phyloP scores from a whole-genome alignment of 2,329 filamentous ascomycete species.

The Aspergillus pseudoviridinutans region DNA sequence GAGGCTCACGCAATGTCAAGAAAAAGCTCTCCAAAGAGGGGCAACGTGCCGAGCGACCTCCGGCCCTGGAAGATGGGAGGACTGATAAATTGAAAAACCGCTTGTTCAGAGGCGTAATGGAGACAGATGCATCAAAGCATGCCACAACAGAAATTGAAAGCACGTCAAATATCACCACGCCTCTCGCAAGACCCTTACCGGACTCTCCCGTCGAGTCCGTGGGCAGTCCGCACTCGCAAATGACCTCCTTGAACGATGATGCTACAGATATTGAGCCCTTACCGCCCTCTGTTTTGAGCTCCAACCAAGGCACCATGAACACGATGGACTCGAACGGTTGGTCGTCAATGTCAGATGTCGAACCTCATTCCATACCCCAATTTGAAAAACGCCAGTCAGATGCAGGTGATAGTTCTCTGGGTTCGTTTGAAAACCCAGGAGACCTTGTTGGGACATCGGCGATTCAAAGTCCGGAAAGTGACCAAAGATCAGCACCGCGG shows the following conservation, averaged over 20 bases:
- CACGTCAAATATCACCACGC: constrained; percentile 54
- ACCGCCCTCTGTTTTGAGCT: constrained; percentile 41
- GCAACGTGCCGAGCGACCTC: constrained; percentile 21
- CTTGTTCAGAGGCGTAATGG: constrained; percentile 42
- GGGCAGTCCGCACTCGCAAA: constrained; percentile 25
- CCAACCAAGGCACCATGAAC: constrained; percentile 26
- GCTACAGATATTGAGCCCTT: constrained; percentile 38
- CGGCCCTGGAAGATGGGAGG: constrained; percentile 27
- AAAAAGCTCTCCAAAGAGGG: constrained; percentile 30
- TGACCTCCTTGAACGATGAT: constrained; percentile 31
- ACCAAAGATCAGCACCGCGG: constrained; percentile 40
- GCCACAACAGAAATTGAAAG: constrained; percentile 41
- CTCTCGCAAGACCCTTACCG: constrained; percentile 49
- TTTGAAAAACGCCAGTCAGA: constrained; percentile 21
- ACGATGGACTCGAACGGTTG: constrained; percentile 26
- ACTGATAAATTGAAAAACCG: constrained; percentile 39
- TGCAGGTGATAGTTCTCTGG: constrained; percentile 21
- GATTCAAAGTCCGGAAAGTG: constrained; percentile 19
- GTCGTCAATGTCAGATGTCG: constrained; percentile 26
- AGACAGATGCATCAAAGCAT: constrained; percentile 30
- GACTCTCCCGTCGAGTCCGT: constrained; percentile 35
- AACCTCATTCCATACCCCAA: constrained; percentile 13
- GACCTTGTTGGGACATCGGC: constrained; percentile 21
- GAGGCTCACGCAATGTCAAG: constrained; percentile 17
- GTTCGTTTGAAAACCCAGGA: constrained; percentile 18